These are phyloP conservation scores for Penicillium sp. DNA, from an alignment of 2,329 filamentous ascomycete genomes.

Conservation along the genomic window DNA sequence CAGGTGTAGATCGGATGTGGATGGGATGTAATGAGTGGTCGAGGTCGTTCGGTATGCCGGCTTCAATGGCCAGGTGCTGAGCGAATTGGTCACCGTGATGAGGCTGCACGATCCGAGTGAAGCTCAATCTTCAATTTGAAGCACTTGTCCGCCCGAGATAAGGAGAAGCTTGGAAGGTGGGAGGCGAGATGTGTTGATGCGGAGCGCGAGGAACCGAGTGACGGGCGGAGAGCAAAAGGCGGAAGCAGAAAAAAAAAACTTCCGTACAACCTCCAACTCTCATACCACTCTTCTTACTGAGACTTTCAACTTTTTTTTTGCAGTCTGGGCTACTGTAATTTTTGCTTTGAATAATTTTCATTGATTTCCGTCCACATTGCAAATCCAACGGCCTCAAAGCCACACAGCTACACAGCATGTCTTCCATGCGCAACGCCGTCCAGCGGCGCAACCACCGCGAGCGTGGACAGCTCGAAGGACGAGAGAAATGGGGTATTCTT, in stretches of 20 bases:
- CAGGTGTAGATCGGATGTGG: slow-evolving; percentile 13
- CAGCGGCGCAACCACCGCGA: slow-evolving; percentile 84
- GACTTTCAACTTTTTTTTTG: not conserved
- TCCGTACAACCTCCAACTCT: slow-evolving; percentile 14
- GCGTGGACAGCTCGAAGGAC: slow-evolving; percentile 80
- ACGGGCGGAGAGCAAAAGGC: slow-evolving; percentile 24
- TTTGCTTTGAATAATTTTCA: not conserved
- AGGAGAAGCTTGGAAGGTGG: not conserved
- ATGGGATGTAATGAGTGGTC: slow-evolving; percentile 9
- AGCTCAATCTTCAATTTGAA: not conserved
- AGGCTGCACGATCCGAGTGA: not conserved
- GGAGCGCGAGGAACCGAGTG: slow-evolving; percentile 23
- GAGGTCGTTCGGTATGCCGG: not conserved
- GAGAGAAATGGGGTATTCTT: slow-evolving; percentile 82
- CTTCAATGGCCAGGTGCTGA: not conserved
- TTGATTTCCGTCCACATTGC: not conserved
- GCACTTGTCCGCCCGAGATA: not conserved
- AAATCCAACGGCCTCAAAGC: not conserved
- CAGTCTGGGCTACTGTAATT: not conserved
- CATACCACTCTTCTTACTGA: slow-evolving; percentile 5
- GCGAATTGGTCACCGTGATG: not conserved
- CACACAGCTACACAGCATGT: slow-evolving; percentile 43
- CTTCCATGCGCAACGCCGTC: slow-evolving; percentile 61
- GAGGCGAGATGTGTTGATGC: slow-evolving; percentile 23
- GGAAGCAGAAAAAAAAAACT: slow-evolving; percentile 27